Evolutionary conservation across 495 filamentous ascomycete genomes (phyloP), one percentile per base, ranked within the genome.

Genomic region (Rhizodiscina lignyota): DNA sequence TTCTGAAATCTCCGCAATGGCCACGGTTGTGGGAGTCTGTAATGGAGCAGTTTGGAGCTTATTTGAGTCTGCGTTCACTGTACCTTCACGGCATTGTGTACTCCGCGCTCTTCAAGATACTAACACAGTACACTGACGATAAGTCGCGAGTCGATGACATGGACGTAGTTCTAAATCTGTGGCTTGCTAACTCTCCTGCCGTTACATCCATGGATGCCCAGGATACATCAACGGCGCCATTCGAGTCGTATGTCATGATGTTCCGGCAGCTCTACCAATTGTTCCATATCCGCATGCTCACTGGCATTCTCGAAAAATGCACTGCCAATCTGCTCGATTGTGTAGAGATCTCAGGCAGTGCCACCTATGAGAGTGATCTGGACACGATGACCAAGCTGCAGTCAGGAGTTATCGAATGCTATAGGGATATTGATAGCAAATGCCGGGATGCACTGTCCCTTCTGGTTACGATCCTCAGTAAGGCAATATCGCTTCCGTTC

Each of bases 301-400:
- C 76, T 8, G 41, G 55, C 5, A 61, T 75, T 38, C 50, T 81
- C 18, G 58, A 54, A 49, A 56, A 54, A 56, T 85, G 77, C 47
- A 72, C 60, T 44, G 79, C 58, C 50, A n/a, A n/a, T n/a, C n/a
- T n/a, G n/a, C n/a, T n/a, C n/a, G n/a, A n/a, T n/a, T n/a, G n/a
- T n/a, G n/a, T n/a, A n/a, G n/a, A n/a, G n/a, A n/a, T n/a, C n/a
- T 89, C 84, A 3, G 74, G 81, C 18, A 68, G 70, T n/a, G 68
- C 77, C 2, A 59, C 69, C 12, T 94, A 94, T 48, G 75, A 79
- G 22, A 72, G 71, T 22, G 89, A 94, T 56, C 62, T 84, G n/a
- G 86, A 94, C 34, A 74, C 72, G 37, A 64, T 80, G 39, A 94
- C 85, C 1, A 66, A 72, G 5, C 53, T 97, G 5, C 89, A 97